Evolutionary conservation across 441 rosid species (phyloP).

Genomic region (Erodium texanum): DNA sequence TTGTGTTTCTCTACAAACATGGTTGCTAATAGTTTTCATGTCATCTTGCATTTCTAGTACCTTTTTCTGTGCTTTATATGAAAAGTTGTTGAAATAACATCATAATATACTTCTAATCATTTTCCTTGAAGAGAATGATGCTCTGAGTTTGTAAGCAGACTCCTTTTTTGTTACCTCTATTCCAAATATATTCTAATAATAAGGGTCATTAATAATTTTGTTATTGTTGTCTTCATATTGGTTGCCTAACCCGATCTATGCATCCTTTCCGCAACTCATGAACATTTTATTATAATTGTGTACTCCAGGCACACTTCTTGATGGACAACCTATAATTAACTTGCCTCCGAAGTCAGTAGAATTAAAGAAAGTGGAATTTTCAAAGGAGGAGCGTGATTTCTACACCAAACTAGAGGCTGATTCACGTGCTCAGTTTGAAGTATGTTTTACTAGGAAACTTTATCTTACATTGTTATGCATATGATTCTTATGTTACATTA

Average conservation of each 20-base stretch:
- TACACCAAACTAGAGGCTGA: conserved; percentile 63
- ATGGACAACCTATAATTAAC: conserved; percentile 68
- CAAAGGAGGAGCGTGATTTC: conserved; percentile 70
- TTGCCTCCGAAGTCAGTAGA: conserved; percentile 67
- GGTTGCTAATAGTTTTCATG: conserved; percentile 10
- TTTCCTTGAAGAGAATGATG: background rate
- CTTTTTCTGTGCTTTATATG: background rate
- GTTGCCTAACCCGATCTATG: background rate
- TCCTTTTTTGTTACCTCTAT: background rate
- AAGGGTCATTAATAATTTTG: no score
- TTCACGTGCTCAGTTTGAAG: conserved; percentile 75
- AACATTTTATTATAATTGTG: conserved; percentile 11
- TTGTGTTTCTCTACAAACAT: conserved; percentile 12
- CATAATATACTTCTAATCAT: background rate
- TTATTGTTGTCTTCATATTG: no score
- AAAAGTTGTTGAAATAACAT: background rate
- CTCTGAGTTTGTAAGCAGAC: background rate
- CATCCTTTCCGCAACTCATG: conserved; percentile 13
- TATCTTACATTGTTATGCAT: background rate
- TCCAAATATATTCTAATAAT: no score
- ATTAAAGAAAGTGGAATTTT: conserved; percentile 68
- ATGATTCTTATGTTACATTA: conserved; percentile 4
- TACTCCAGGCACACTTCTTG: conserved; percentile 59
- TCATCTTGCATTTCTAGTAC: conserved; percentile 5
- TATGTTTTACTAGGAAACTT: conserved; percentile 25